Conservation (phyloP, 2,329 filamentous ascomycete species). For the Aspergillus flavus region DNA sequence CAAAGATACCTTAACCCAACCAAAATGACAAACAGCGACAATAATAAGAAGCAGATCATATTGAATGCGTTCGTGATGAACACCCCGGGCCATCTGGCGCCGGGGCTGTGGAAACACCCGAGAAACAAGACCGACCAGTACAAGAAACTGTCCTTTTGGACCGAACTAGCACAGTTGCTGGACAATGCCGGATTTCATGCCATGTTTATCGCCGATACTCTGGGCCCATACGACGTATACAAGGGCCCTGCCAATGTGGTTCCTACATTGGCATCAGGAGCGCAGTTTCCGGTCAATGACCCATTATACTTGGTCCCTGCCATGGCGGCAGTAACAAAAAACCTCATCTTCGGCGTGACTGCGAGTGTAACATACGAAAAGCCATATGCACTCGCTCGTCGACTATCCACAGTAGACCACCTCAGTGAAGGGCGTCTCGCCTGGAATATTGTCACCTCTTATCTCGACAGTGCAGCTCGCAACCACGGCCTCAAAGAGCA, state of each 20-base stretch:
- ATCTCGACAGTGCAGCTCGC: conserved; percentile 46
- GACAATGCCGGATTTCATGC: conserved; percentile 50
- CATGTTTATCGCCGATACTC: conserved; percentile 51
- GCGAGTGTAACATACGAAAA: conserved; percentile 56
- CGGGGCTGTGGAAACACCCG: conserved; percentile 37
- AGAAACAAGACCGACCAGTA: conserved; percentile 36
- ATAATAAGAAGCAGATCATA: conserved; percentile 36
- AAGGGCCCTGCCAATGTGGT: conserved; percentile 25
- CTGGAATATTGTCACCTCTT: conserved; percentile 54
- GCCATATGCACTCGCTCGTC: conserved; percentile 54
- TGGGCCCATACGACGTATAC: conserved; percentile 47
- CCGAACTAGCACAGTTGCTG: conserved; percentile 45
- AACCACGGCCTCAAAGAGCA: conserved; percentile 42
- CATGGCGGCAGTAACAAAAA: conserved; percentile 48
- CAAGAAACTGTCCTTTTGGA: conserved; percentile 47
- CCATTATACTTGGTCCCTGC: conserved; percentile 41
- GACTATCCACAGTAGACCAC: conserved; percentile 55
- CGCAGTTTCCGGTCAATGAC: conserved; percentile 42
- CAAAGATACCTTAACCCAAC: background rate
- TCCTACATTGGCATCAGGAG: conserved; percentile 21
- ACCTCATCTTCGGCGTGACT: conserved; percentile 52
- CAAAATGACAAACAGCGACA: background rate
- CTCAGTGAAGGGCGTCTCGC: conserved; percentile 51
- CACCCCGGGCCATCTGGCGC: conserved; percentile 43
- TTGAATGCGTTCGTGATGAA: conserved; percentile 50